Conservation (phyloP, 306 rosid species). For the Benincasa hispida region DNA sequence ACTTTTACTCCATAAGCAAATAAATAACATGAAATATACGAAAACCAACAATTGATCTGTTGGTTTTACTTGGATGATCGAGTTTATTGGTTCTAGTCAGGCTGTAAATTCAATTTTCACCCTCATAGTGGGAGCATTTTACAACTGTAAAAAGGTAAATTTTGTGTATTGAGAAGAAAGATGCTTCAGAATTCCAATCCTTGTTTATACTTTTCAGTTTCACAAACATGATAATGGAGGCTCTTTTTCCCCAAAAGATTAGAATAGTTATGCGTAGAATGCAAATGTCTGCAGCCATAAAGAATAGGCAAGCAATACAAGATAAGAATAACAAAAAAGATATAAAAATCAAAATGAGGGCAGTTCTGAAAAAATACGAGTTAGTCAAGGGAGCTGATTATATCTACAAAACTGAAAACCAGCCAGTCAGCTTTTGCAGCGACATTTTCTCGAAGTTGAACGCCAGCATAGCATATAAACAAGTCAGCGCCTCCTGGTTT, state of each 20-base stretch:
- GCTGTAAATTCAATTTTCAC: neutral
- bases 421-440: slow-evolving; percentile 90
- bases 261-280: neutral
- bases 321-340: neutral
- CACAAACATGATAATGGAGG: neutral
- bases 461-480: slow-evolving; percentile 84
- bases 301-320: neutral
- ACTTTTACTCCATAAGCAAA: neutral
- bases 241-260: neutral
- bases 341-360: neutral
- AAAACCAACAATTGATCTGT: too few species aligned
- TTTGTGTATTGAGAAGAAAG: neutral
- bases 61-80: too few species aligned
- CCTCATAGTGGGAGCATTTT: neutral
- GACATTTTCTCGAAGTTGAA: slow-evolving; percentile 71
- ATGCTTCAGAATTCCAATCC: neutral
- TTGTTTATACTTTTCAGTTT: neutral
- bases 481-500: slow-evolving; percentile 81
- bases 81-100: neutral
- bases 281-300: neutral
- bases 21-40: too few species aligned
- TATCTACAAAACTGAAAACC: slow-evolving; percentile 42
- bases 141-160: neutral
- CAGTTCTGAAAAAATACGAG: neutral
- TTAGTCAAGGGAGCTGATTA: slow-evolving; percentile 35